Percentiles rank a stretch among this genome's conserved stretches.
These are phyloP conservation scores for Coemansia sp. DNA, from an alignment of 192 early-diverging fungal species.

Conservation along the genomic window DNA sequence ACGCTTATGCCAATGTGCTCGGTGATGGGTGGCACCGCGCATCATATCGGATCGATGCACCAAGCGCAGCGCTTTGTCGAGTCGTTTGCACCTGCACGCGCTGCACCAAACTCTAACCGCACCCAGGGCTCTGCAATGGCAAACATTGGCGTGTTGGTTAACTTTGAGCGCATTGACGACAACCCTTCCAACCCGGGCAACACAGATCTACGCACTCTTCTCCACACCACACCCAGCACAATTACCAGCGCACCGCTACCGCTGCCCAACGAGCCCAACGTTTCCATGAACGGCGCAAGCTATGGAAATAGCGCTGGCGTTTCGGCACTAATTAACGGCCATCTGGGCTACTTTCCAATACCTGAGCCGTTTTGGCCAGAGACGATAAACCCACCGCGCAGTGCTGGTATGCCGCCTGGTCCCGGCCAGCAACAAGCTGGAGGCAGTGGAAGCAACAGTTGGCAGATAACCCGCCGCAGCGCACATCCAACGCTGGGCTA, in stretches of 20 bases:
- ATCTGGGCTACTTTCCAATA: constrained; percentile 69
- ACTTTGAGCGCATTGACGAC: constrained; percentile 65
- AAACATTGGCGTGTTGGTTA: constrained; percentile 61
- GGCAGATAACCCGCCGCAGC: constrained; percentile 53
- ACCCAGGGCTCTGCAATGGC: constrained; percentile 24
- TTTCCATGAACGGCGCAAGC: constrained; percentile 19
- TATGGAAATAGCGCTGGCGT: constrained; percentile 47
- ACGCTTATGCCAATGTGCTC: constrained; percentile 67
- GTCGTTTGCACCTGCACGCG: constrained; percentile 42
- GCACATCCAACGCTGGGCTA: constrained; percentile 71
- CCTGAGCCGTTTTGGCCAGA: constrained; percentile 77
- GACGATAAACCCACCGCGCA: constrained; percentile 24
- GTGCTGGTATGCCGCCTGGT: constrained; percentile 2
- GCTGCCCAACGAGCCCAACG: constrained; percentile 31
- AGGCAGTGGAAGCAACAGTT: constrained; percentile 9
- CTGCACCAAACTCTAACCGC: constrained; percentile 17
- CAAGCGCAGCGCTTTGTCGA: constrained; percentile 71
- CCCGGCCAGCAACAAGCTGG: constrained; percentile 1
- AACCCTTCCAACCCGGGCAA: constrained; percentile 43
- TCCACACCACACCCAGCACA: constrained; percentile 37
- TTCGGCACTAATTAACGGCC: constrained; percentile 38
- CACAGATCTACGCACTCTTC: constrained; percentile 38
- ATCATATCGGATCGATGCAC: constrained; percentile 56
- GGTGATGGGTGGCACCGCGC: constrained; percentile 68
- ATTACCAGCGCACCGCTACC: constrained; percentile 42